Conservation (phyloP, 768 basidiomycete genomes). For the Rhodotorula babjevae region DNA sequence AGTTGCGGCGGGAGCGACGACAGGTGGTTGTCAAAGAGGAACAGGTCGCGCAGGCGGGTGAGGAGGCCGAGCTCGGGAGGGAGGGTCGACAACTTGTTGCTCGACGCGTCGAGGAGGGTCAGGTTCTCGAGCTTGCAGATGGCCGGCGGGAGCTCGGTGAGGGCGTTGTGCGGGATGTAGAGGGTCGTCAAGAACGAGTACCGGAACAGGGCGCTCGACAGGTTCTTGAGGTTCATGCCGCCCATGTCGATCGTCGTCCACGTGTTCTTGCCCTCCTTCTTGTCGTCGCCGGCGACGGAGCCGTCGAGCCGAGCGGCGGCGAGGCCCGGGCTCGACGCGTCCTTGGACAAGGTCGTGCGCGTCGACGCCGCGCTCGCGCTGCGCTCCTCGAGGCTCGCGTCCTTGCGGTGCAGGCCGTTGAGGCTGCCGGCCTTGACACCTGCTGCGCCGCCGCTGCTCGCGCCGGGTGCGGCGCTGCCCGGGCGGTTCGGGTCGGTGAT, state of each 20-base stretch:
- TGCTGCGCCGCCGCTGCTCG: not conserved
- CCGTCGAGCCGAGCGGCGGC: not conserved
- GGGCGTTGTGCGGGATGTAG: conserved; percentile 91
- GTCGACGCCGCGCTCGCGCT: conserved; percentile 28
- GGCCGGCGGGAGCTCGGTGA: conserved; percentile 70
- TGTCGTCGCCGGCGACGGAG: conserved; percentile 3
- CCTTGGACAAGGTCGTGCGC: conserved; percentile 5
- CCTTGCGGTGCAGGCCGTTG: conserved; percentile 11
- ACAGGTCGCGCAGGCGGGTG: conserved; percentile 80
- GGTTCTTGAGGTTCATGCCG: conserved; percentile 84
- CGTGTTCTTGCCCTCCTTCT: conserved; percentile 19
- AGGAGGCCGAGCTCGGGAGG: conserved; percentile 88
- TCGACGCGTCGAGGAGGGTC: conserved; percentile 83
- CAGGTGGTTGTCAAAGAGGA: conserved; percentile 93
- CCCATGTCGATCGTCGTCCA: conserved; percentile 97
- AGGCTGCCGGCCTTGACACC: not conserved
- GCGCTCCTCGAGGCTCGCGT: conserved; percentile 18
- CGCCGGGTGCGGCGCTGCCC: not conserved
- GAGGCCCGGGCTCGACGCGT: conserved; percentile 13
- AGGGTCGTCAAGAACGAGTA: conserved; percentile 92
- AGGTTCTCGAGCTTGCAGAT: conserved; percentile 79
- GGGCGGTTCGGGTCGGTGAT: conserved; percentile 44
- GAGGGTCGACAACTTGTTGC: conserved; percentile 70
- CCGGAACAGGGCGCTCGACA: conserved; percentile 70
- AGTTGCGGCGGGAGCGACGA: conserved; percentile 76